Evolutionary conservation across 441 rosid genomes (phyloP), one percentile per base, ranked within the genome.

Genomic region (Croton laevigatus): DNA sequence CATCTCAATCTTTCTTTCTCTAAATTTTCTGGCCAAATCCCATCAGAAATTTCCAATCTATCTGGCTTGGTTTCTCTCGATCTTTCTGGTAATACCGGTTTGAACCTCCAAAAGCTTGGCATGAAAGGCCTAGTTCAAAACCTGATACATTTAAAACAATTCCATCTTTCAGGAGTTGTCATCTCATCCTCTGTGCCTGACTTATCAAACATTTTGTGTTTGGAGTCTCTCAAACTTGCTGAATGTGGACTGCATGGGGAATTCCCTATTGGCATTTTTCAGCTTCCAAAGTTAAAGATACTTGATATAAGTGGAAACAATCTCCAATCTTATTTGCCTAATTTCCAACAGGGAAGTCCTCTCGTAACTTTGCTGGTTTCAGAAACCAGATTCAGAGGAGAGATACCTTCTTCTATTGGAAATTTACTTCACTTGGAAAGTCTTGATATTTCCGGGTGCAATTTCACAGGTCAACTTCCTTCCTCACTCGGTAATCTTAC

Each of bases 381-480:
- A 0, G 10, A 10, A 3, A 46, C 51, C 16, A 46, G 13, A 46
- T 46, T 13, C 16, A 13, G 13, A 9, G 16, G 51, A 46, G 7
- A 46, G 51, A 6, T 46, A 10, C 51, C 51, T 46, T 46, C 51
- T 46, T 46, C 51, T 3, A 13, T 46, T 10, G 51, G 51, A 46
- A 46, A 46, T 46, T 16, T 46, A 9, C 12, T 3, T 16, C 10
- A 46, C 51, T 46, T 46, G 7, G 51, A 46, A 46, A 27, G 32
- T 27, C 32, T 27, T 6, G 2, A 7, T 12, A 2, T 52, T 0
- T 3, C 34, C 1, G 19, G 13, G 0, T 60, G 71, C 51, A 45
- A 5, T 34, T 3, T 62, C 1, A n/a, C 44, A 42, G 68, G 77
- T 5, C 16, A 66, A n/a, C 49, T 74, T 62, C 73, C 75, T 7